Evolutionary conservation across 352 stramenopile species (phyloP), one percentile per base, ranked within the genome.

Genomic region (Pythium aphanidermatum): DNA sequence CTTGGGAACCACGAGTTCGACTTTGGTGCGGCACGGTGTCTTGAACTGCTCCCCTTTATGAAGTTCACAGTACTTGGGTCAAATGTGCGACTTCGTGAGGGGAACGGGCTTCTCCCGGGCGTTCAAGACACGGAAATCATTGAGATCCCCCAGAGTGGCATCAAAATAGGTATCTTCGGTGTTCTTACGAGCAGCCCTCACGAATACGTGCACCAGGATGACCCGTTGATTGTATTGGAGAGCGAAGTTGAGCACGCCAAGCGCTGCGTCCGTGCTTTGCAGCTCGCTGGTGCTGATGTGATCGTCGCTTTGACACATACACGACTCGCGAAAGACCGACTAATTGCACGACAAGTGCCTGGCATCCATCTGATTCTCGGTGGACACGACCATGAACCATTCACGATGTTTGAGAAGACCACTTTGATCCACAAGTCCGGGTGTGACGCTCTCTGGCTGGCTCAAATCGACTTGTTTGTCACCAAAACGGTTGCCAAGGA

Each of bases 331-430:
- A 49, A 80, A 24, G 83, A 95, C 62, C 49, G 72, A 16, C 48
- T 58, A 11, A 52, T 95, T 21, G 74, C 72, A 3, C 66, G 58
- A n/a, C 61, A 67, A 19, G 63, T 74, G 2, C 68, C 73, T 4
- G 75, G 74, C 2, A 82, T 92, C n/a, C 55, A 89, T 32, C 44
- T 96, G 14, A 82, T 96, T 12, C 58, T 96, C 13, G 87, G 87
- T n/a, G 85, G 87, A 8, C 87, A 96, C 54, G 87, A 96, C 56
- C 87, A 96, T 47, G 75, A 89, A 23, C 73, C 76, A 3, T 69
- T 88, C 42, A 82, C 83, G 17, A 51, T 71, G 16, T 73, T 83
- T 43, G 54, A 70, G 2, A 41, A 60, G 34, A 36, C 63, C 30
- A 85, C 80, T 3, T 69, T 93, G 16, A 77, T 95, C 38, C 83